A percentile compares a stretch with the other conserved stretches of the same genome.
phyloP scores from a whole-genome alignment of 169 alveolate species.

The Toxoplasma gondii region DNA sequence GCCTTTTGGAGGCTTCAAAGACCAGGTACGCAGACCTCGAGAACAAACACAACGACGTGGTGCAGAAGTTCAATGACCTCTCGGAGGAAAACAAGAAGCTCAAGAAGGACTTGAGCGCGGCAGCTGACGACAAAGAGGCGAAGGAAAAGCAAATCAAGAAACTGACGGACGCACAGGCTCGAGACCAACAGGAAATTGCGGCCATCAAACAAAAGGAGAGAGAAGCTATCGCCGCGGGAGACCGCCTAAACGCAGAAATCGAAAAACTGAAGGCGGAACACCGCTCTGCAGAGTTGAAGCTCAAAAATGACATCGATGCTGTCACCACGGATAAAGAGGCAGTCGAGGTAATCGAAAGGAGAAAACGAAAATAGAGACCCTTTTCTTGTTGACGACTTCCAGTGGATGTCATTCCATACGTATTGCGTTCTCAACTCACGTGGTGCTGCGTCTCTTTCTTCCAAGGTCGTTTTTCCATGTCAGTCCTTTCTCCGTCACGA shows the following conservation, averaged over 20 bases:
- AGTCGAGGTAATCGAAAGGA: background rate
- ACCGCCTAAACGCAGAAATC: background rate
- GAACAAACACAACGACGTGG: conserved; percentile 49
- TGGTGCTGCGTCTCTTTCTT: background rate
- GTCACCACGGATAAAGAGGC: background rate
- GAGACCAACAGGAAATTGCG: background rate
- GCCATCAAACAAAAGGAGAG: conserved; percentile 6
- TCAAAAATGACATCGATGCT: background rate
- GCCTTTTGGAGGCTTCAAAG: conserved; percentile 46
- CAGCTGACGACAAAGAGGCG: conserved; percentile 48
- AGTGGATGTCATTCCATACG: background rate
- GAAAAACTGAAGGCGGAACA: background rate
- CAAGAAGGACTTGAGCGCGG: conserved; percentile 27
- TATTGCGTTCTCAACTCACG: background rate
- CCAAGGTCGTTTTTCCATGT: background rate
- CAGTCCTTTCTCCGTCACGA: background rate
- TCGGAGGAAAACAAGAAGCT: conserved; percentile 48
- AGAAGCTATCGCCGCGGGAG: background rate
- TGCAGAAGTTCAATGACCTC: conserved; percentile 51
- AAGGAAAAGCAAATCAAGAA: background rate
- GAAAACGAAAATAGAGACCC: background rate
- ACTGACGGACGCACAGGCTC: background rate
- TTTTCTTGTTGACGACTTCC: background rate
- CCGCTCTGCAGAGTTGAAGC: background rate
- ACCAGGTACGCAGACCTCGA: conserved; percentile 60